Evolutionary conservation across 2,329 filamentous ascomycete genomes (phyloP), one percentile per base, ranked within the genome.

Genomic region (Microdochium trichocladiopsis): DNA sequence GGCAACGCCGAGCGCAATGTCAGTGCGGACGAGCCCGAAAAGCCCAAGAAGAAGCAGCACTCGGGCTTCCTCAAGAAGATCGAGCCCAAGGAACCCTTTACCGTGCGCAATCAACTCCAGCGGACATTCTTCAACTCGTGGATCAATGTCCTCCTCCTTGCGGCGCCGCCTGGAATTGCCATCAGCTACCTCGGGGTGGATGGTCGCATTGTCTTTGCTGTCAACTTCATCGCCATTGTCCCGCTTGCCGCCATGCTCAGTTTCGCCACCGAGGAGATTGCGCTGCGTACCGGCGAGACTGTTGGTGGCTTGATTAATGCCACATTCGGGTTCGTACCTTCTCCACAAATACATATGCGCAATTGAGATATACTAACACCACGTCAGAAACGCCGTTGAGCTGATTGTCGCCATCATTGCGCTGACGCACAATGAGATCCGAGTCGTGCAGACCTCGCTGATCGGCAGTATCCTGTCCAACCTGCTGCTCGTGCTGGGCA

Each of bases 141-240:
- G 83, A 87, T 96, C 72, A 96, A 96, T 63, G 63, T 95, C 23
- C 72, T 96, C 24, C 73, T 96, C 22, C 50, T 96, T 16, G 83
- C 86, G 22, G 90, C 88, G 0, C 92, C 92, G 0, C 80, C 84
- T 31, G 92, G 92, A 53, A 90, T 96, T 61, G 87, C 80, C 2
- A 67, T 93, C 50, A 82, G 88, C 61, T 90, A 86, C 63, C 71
- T 87, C 53, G 79, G 77, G 21, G 54, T 59, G 16, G 58, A 62
- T 22, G 65, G 63, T 28, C 58, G 54, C 9, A 54, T 64, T 28
- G 75, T 94, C 48, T 96, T 96, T 63, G 82, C 92, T 52, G 80
- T 96, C 69, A 96, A 96, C 72, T 96, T 96, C 63, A 80, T 96
- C 57, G 93, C 92, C 55, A 96, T 96, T 60, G 86, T 96, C 54